Evolutionary conservation across 495 filamentous ascomycete genomes (phyloP), one percentile per base, ranked within the genome.

Genomic region (Penicillium bovifimosum): DNA sequence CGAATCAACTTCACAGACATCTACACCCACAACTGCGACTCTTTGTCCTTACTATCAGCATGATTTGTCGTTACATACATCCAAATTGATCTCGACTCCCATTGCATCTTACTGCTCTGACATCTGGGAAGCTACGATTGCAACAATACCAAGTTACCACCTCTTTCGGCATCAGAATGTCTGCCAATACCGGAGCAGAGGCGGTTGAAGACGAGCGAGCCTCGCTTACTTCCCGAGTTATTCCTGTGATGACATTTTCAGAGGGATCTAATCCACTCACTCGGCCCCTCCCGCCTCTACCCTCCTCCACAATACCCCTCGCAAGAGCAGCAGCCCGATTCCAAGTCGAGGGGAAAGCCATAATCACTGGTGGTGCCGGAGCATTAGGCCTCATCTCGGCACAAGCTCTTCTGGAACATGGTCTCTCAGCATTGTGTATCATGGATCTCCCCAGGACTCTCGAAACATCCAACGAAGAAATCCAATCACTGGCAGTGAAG

Each of bases 381-480:
- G 81, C 76, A n/a, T 74, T 90, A 7, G 86, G 79, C 4, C 75
- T 86, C 3, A 69, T 73, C 5, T 72, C 77, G 9, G 76, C 76
- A 3, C 73, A 75, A 5, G 86, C 85, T 5, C 76, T 90, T 13
- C 81, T 89, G n/a, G 86, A 90, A 61, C 85, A 88, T 56, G 86
- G 85, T 9, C 68, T 82, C 2, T 58, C 72, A 3, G 78, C 78
- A 14, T 68, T 88, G 33, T 76, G 76, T 47, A 76, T 89, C 48
- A 79, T 87, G 54, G 86, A 90, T 53, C 58, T 85, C 41, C 48
- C 48, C 9, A 13, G 7, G 0, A 74, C 81, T 41, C 63, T 72
- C 0, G 65, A 66, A 3, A 70, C 77, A 27, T 68, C 74, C 0
- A 41, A 70, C 14, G 32, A 44, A 4, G 67, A 74, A 32, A 66